Evolutionary conservation across 2,329 filamentous ascomycete genomes (phyloP), one percentile per base, ranked within the genome.

Genomic region (Phialocephala subalpina): DNA sequence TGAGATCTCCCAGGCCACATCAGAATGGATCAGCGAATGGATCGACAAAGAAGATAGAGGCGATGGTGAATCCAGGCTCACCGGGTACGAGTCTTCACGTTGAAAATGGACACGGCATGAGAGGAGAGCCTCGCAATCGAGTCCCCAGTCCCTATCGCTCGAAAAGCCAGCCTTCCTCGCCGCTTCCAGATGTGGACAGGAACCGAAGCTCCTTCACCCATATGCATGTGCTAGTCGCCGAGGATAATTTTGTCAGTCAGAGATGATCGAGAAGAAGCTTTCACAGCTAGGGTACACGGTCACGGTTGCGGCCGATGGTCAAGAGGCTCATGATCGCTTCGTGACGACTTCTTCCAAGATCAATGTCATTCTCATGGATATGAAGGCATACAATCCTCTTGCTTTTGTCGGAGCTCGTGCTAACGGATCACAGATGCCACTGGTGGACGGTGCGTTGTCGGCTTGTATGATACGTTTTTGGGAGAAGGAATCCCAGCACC

Each of bases 301-400:
- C 4, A 27, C 9, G 12, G 3, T 3, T 56, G 33, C 52, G 5
- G 6, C 52, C 14, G 33, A 56, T 36, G 52, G 52, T 22, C 52
- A 56, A 25, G 52, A 56, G 20, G 88, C 89, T 5, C 86, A 94
- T 58, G 84, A 92, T 40, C 88, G 85, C 72, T 88, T 94, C n/a
- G 87, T 92, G 71, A 80, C 84, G 63, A 86, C 87, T 25, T 68
- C 65, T 40, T 45, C 58, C 3, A 62, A 65, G 1, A 25, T 72
- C n/a, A 70, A 74, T 62, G 69, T 73, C 4, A 68, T 74, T 49
- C 56, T 74, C 8, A 72, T 73, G 70, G 72, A 74, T 65, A 55
- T 74, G 45, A 67, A 74, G 66, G 70, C 70, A 58, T 40, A 38
- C 2, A 12, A 2, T 33, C 18, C 9, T 42, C 1, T 8, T 16